Evolutionary conservation across 495 filamentous ascomycete genomes (phyloP), one percentile per base, ranked within the genome.

Genomic region (Zalerion maritima): DNA sequence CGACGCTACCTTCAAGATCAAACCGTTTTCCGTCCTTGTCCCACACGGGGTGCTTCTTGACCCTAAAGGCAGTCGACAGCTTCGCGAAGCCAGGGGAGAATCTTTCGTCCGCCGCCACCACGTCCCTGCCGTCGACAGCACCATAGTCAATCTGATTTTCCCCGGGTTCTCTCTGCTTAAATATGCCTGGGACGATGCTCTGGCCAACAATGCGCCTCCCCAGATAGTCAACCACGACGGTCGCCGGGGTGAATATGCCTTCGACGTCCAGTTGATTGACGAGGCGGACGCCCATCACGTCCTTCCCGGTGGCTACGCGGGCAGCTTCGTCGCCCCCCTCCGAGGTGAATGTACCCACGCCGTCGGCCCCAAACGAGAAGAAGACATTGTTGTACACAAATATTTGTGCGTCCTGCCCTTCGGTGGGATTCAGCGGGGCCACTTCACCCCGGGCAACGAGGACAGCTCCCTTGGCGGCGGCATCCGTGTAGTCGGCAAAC

Each of bases 351-450:
- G 91, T 99, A 18, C 87, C 86, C 29, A 96, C 89, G 23, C 91
- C 91, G 49, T 99, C 91, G 23, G 87, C 89, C 38, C 91, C 91
- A 45, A 93, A 94, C 2, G 89, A 96, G 62, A 87, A 96, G 62
- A 99, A 99, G 34, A 99, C 79, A 55, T 96, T 96, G 62, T 96
- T 96, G 58, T 94, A 96, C 10, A 99, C 85, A 48, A 94, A 99
- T 38, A 99, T 99, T 57, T 96, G 91, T 2, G 91, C 91, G 52
- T 96, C 85, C 26, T 63, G 69, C 28, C 62, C 73, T 54, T 99
- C 91, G 1, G 87, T 96, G 6, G 91, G 91, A 55, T 99, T 99
- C 29, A 99, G 58, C n/a, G 91, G 84, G 19, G 85, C 78, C 31
- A 99, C 75, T 51, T 99, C 91, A 20, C 87, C 91, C 32, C 80